phyloP scores from a whole-genome alignment of 306 rosid genomes.

The Quercus dentata region DNA sequence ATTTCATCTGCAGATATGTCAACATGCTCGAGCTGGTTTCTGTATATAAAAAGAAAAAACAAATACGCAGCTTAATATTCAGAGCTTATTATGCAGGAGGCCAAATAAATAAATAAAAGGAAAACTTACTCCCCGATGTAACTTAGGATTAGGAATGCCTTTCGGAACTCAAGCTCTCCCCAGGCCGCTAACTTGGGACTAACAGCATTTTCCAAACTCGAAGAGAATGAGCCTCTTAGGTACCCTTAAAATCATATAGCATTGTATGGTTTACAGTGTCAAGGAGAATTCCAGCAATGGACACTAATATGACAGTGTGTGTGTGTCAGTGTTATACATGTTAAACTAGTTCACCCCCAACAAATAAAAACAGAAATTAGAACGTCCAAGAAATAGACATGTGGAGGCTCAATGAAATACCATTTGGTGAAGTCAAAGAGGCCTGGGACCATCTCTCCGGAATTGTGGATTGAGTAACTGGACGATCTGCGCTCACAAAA shows the following conservation, averaged over 20 bases:
- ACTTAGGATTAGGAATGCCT: conserved; percentile 55
- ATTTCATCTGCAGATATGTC: conserved; percentile 32
- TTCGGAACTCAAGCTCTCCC: conserved; percentile 73
- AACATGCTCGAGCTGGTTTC: conserved; percentile 26
- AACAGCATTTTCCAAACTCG: background rate
- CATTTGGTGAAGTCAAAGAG: background rate
- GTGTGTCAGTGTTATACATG: background rate
- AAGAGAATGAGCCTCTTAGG: background rate
- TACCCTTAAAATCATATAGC: background rate
- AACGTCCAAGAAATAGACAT: background rate
- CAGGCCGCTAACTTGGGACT: conserved; percentile 37
- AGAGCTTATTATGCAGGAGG: background rate
- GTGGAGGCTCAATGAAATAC: background rate
- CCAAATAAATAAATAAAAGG: background rate
- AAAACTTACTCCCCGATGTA: conserved; percentile 55
- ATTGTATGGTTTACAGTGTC: background rate
- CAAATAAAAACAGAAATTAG: background rate
- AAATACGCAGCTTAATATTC: background rate
- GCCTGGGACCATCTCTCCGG: background rate
- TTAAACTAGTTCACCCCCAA: background rate
- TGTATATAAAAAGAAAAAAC: background rate
- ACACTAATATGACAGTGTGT: background rate
- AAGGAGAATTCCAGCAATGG: background rate
- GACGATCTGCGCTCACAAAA: no score
- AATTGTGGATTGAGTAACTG: background rate